A percentile compares a stretch with the other conserved stretches of the same genome.
Conservation (phyloP, 1,284 basidiomycete species). For the Nidula niveotomentosa region DNA sequence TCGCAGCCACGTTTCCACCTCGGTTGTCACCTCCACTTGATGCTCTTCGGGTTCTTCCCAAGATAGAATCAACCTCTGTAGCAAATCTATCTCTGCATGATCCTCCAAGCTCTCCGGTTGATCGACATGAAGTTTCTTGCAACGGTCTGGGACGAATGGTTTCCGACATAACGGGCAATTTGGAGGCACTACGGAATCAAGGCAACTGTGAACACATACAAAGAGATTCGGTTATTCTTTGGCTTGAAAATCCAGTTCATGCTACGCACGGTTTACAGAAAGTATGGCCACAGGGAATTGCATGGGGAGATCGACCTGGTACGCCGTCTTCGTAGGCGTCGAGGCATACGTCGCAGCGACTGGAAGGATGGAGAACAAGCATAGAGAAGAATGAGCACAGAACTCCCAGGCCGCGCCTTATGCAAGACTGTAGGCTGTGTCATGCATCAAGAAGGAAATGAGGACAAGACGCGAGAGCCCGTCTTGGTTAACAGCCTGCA, state of each 20-base stretch:
- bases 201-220: conserved; percentile 37
- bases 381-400: conserved; percentile 15
- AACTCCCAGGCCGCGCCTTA: neutral
- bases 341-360: conserved; percentile 70
- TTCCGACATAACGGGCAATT: conserved; percentile 68
- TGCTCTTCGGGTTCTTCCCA: conserved; percentile 45
- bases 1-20: conserved; percentile 47
- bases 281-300: conserved; percentile 68
- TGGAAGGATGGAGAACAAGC: conserved; percentile 62
- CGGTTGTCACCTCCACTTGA: conserved; percentile 38
- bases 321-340: conserved; percentile 53
- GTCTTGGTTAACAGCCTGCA: neutral
- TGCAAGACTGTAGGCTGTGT: no score
- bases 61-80: conserved; percentile 45
- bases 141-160: conserved; percentile 46
- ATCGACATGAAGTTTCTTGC: conserved; percentile 64
- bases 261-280: conserved; percentile 60
- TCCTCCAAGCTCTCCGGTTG: conserved; percentile 31
- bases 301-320: conserved; percentile 50
- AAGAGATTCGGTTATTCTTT: neutral
- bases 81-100: conserved; percentile 32
- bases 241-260: neutral
- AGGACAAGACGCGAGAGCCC: neutral
- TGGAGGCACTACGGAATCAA: conserved; percentile 44
- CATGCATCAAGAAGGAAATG: neutral